Evolutionary conservation across 2,329 filamentous ascomycete species (phyloP).

Genomic region (Stemphylium vesicarium): DNA sequence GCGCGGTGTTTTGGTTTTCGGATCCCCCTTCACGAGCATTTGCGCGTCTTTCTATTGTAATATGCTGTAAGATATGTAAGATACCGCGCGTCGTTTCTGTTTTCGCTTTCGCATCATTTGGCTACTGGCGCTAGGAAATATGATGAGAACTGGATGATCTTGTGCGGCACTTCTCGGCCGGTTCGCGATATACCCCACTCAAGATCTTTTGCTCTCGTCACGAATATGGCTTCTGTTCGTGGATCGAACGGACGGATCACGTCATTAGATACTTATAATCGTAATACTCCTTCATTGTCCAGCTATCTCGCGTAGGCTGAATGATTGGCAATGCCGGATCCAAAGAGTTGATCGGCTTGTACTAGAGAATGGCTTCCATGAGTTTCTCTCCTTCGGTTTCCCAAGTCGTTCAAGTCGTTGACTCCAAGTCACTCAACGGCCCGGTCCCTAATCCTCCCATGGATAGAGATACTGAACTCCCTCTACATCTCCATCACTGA

Average conservation of each 20-base stretch:
- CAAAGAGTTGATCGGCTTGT: background rate
- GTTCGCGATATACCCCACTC: constrained; percentile 17
- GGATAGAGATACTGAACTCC: too few species aligned
- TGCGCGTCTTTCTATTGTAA: constrained; percentile 1
- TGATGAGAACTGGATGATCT: background rate
- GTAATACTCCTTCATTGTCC: constrained; percentile 1
- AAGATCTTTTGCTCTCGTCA: background rate
- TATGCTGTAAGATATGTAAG: constrained; percentile 7
- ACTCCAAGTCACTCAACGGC: too few species aligned
- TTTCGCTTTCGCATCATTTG: background rate
- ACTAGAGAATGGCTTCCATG: too few species aligned
- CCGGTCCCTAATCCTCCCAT: too few species aligned
- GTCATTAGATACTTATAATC: constrained; percentile 1
- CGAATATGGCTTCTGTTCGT: background rate
- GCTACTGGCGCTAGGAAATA: background rate
- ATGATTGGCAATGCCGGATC: background rate
- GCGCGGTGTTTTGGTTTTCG: constrained; percentile 2
- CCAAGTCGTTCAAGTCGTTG: too few species aligned
- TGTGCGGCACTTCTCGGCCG: constrained; percentile 4
- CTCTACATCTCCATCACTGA: too few species aligned
- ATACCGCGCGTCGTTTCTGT: background rate
- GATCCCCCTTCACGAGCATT: background rate
- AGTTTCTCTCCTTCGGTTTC: too few species aligned
- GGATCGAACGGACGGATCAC: background rate
- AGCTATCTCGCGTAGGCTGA: background rate